Base-by-base conservation (phyloP, 495 filamentous ascomycete genomes). In the Penicillium waksmanii region DNA sequence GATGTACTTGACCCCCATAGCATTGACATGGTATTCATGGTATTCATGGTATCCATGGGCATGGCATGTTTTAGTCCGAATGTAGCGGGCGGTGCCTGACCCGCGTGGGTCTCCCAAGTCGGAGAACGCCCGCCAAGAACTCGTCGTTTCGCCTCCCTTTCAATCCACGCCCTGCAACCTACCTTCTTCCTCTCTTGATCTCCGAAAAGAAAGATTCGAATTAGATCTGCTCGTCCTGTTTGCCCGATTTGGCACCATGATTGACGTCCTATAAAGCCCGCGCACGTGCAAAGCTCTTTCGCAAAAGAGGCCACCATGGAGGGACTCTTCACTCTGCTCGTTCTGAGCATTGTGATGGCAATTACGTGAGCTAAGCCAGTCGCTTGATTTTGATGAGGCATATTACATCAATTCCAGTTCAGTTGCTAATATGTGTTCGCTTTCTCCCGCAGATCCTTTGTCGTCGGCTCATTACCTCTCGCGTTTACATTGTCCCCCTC, bases 401-500 rank as follows among this genome's bases (percentile, higher is more conserved):
- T 38, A 12, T 13, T n/a, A 38, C 15, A 13, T 3, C 12, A 13
- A 38, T 38, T n/a, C 36, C 15, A 38, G 36, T 4, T 2, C 11
- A 38, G 12, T 12, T 55, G 66, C 55, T 56, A 61, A 64, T 31
- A 31, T 31, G 8, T 63, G 51, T 72, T 61, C 72, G 42, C 8
- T 58, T 19, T 64, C 68, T 53, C 66, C 53, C 38, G 63, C 58
- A 98, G 96, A 63, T 98, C 95, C 57, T 97, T 98, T 70, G 83
- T 96, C 51, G 93, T 96, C 66, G 95, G 95, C 75, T 89, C 91
- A 71, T 84, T 98, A 68, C 95, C 95, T 56, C 82, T 98, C 36
- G 93, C 91, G 42, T 89, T 98, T 78, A 84, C 88, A 52, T 84
- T 98, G 13, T 93, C 95, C n/a, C 87, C 87, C 58, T 91, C 91